Evolutionary conservation across 352 stramenopile species (phyloP).

Genomic region (Peronospora farinosa): DNA sequence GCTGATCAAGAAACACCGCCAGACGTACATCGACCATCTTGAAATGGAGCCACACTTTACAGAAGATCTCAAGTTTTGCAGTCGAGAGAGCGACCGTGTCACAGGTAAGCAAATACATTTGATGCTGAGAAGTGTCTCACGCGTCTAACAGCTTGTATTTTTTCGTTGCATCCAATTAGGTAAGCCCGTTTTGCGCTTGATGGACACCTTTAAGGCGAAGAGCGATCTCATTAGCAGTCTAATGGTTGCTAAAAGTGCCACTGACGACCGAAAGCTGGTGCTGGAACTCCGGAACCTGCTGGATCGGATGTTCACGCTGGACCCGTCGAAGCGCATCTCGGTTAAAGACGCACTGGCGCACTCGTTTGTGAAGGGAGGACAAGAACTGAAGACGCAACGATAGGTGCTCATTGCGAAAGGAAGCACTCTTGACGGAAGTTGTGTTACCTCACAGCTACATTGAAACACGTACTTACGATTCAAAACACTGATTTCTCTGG

Average conservation of each 20-base stretch:
- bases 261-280: constrained; percentile 61
- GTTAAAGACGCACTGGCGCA: constrained; percentile 74
- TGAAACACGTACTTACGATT: too few species aligned
- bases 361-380: constrained; percentile 57
- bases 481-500: too few species aligned
- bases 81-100: constrained; percentile 71
- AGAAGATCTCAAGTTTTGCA: constrained; percentile 81
- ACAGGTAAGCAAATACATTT: constrained; percentile 42
- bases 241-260: constrained; percentile 51
- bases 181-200: constrained; percentile 66
- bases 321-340: constrained; percentile 72
- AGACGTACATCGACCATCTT: constrained; percentile 74
- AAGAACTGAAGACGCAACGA: background rate
- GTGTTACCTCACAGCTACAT: too few species aligned
- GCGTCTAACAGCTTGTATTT: background rate
- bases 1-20: constrained; percentile 76
- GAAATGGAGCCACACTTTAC: constrained; percentile 85
- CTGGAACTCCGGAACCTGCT: constrained; percentile 64
- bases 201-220: constrained; percentile 60
- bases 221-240: constrained; percentile 51
- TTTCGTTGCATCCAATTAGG: constrained; percentile 24
- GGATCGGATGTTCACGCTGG: constrained; percentile 78
- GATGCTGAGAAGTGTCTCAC: background rate
- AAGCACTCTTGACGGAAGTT: background rate
- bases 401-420: background rate